These are phyloP conservation scores for Mycena epipterygia DNA, from an alignment of 768 basidiomycete genomes.

Conservation along the genomic window DNA sequence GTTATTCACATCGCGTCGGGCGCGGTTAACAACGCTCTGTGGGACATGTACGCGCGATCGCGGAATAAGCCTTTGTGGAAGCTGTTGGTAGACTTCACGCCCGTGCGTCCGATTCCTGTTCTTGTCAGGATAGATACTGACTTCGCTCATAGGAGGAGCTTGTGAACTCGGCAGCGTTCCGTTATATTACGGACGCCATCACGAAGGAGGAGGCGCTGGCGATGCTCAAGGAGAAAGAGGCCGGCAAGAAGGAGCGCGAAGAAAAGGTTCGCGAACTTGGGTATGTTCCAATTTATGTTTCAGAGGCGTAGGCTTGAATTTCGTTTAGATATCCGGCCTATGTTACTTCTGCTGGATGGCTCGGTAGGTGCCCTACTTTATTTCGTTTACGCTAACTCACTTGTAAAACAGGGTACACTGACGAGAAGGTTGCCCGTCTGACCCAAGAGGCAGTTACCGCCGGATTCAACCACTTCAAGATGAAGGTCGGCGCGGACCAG, in stretches of 20 bases:
- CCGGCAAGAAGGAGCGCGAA: slow-evolving; percentile 85
- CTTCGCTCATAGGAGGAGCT: slow-evolving; percentile 72
- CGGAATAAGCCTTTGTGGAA: slow-evolving; percentile 94
- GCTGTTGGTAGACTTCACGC: slow-evolving; percentile 90
- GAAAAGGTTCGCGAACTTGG: slow-evolving; percentile 78
- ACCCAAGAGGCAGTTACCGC: slow-evolving; percentile 87
- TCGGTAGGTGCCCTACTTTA: slow-evolving; percentile 58
- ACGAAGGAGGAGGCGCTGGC: slow-evolving; percentile 91
- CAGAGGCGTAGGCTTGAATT: background rate
- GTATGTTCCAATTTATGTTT: slow-evolving; percentile 47
- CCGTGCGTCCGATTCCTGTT: slow-evolving; percentile 55
- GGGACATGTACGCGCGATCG: slow-evolving; percentile 92
- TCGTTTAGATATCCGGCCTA: slow-evolving; percentile 87
- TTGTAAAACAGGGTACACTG: slow-evolving; percentile 75
- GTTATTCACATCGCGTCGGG: slow-evolving; percentile 93
- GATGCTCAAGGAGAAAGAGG: slow-evolving; percentile 83
- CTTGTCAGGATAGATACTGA: background rate
- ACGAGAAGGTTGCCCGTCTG: slow-evolving; percentile 90
- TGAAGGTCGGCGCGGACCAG: slow-evolving; percentile 94
- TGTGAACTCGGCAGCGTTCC: slow-evolving; percentile 81
- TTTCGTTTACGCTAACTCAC: background rate
- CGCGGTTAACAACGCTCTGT: slow-evolving; percentile 92
- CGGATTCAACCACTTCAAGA: slow-evolving; percentile 99
- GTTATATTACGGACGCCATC: slow-evolving; percentile 95
- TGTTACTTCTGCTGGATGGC: slow-evolving; percentile 94